Percentiles rank a stretch among this genome's conserved stretches.
Evolutionary conservation across 805 yeast genomes (phyloP).

Genomic region (Kregervanrija pseudodelftensis): DNA sequence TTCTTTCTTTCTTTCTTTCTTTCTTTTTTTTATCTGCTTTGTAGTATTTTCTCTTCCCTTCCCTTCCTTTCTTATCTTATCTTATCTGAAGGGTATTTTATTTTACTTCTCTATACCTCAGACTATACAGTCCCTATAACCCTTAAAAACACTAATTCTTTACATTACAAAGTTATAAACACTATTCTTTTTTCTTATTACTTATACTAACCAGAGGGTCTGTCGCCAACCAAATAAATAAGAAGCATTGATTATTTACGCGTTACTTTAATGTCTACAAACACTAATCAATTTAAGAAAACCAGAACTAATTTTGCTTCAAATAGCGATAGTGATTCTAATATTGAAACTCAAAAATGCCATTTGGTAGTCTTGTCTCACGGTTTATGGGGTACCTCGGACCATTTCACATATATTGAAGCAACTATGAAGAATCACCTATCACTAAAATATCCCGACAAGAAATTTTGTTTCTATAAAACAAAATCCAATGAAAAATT

Average conservation of each 20-base stretch:
- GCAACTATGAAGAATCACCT: slow-evolving; percentile 24
- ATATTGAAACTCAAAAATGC: slow-evolving; percentile 16
- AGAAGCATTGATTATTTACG: no score
- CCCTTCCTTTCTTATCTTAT: no score
- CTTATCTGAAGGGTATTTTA: no score
- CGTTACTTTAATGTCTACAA: no score
- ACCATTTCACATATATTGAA: slow-evolving; percentile 59
- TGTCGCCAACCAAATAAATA: no score
- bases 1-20: neutral
- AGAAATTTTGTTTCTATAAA: slow-evolving; percentile 34
- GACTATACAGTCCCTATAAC: no score
- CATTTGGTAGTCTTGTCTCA: slow-evolving; percentile 56
- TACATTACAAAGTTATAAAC: neutral
- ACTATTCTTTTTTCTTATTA: neutral
- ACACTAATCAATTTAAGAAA: no score
- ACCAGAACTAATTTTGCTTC: neutral
- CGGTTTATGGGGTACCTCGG: slow-evolving; percentile 70
- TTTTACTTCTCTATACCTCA: no score
- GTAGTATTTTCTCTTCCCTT: neutral
- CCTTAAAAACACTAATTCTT: no score
- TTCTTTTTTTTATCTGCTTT: neutral
- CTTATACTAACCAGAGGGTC: neutral
- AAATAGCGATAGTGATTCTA: neutral
- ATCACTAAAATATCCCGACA: slow-evolving; percentile 15
- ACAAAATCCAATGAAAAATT: slow-evolving; percentile 62